A percentile compares a stretch with the other conserved stretches of the same genome.
These are phyloP conservation scores for Cryptosporidium canis DNA, from an alignment of 169 alveolate species.

Conservation along the genomic window DNA sequence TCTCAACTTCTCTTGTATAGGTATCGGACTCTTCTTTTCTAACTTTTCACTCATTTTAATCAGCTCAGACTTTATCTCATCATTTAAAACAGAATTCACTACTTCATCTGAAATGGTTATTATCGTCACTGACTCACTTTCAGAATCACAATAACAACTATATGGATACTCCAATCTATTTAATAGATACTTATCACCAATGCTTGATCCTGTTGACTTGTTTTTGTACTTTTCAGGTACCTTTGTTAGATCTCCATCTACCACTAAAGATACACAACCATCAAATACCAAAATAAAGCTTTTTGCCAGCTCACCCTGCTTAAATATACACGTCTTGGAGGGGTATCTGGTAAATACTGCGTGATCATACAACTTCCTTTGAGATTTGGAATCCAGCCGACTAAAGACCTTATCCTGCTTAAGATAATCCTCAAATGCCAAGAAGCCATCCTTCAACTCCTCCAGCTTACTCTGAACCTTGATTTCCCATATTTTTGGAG, in stretches of 20 bases:
- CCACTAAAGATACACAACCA: conserved; percentile 24
- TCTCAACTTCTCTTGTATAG: conserved; percentile 22
- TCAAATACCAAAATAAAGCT: conserved; percentile 45
- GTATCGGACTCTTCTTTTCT: conserved; percentile 38
- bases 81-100: conserved; percentile 3
- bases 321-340: conserved; percentile 55
- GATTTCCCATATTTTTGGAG: conserved; percentile 29
- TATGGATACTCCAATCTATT: conserved; percentile 37
- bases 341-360: conserved; percentile 46
- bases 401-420: conserved; percentile 14
- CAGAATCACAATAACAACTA: conserved; percentile 46
- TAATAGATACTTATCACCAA: conserved; percentile 47
- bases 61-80: conserved; percentile 14
- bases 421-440: conserved; percentile 15
- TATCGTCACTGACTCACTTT: conserved; percentile 16
- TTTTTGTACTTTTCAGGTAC: conserved; percentile 15
- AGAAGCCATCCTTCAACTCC: conserved; percentile 13
- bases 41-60: neutral
- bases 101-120: neutral
- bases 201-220: conserved; percentile 31
- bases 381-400: neutral
- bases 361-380: conserved; percentile 14
- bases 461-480: neutral
- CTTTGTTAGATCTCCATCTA: conserved; percentile 28
- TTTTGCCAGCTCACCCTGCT: conserved; percentile 52